Percentiles rank a stretch among this genome's conserved stretches.
phyloP scores from a whole-genome alignment of 495 filamentous ascomycete species.

The Aspergillus olivimuriae region DNA sequence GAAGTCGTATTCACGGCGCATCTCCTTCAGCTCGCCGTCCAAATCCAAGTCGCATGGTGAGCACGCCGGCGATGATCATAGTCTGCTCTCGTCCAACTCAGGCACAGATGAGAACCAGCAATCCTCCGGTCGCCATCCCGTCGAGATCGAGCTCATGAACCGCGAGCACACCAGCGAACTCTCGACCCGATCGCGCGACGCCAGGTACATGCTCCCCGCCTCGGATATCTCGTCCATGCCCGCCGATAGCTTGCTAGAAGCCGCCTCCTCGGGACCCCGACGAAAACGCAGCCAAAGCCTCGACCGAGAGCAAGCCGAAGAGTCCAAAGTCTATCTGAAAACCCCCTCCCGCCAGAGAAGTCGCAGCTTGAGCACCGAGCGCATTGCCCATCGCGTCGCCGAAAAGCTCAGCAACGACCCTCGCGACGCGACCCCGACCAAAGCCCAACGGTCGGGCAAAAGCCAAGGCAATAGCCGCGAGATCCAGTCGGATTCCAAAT shows the following conservation, averaged over 20 bases:
- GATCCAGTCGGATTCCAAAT: slow-evolving; percentile 43
- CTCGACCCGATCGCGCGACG: slow-evolving; percentile 53
- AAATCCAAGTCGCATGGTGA: slow-evolving; percentile 47
- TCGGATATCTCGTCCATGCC: slow-evolving; percentile 92
- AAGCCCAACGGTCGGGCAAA: slow-evolving; percentile 44
- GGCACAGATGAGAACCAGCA: slow-evolving; percentile 71
- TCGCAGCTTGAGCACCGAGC: slow-evolving; percentile 67
- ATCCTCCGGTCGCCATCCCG: slow-evolving; percentile 56
- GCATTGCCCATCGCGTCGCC: slow-evolving; percentile 63
- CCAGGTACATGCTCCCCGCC: slow-evolving; percentile 50
- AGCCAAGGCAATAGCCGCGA: slow-evolving; percentile 60
- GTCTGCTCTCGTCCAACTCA: slow-evolving; percentile 60
- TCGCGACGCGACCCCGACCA: slow-evolving; percentile 42
- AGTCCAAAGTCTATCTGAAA: slow-evolving; percentile 53
- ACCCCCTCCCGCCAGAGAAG: slow-evolving; percentile 58
- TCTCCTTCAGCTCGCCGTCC: slow-evolving; percentile 50
- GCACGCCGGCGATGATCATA: slow-evolving; percentile 46
- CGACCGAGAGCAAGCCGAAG: slow-evolving; percentile 39
- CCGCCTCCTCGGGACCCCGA: slow-evolving; percentile 40
- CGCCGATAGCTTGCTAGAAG: slow-evolving; percentile 83
- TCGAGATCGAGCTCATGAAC: slow-evolving; percentile 78
- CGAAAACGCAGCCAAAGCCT: slow-evolving; percentile 54
- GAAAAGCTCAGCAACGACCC: slow-evolving; percentile 55
- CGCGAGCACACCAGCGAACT: slow-evolving; percentile 51
- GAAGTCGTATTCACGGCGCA: slow-evolving; percentile 59